phyloP scores from a whole-genome alignment of 139 green algal species.

The Chlamydomonas sphaeroides region DNA sequence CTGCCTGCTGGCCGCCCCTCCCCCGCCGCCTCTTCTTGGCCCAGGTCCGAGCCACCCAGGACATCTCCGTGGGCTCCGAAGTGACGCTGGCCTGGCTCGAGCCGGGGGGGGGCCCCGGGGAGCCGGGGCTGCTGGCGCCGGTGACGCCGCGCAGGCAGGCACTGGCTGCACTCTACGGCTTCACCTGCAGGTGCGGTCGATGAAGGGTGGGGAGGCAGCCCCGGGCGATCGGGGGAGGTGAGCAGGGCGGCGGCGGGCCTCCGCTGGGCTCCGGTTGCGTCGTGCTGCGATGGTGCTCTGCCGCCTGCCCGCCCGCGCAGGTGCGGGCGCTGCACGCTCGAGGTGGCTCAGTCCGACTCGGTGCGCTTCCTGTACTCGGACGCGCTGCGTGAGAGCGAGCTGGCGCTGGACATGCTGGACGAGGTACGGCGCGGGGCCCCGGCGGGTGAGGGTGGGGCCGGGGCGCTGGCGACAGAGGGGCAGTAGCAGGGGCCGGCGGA shows the following conservation, averaged over 20 bases:
- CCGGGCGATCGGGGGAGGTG: too few species aligned
- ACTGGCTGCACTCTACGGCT: conserved; percentile 18
- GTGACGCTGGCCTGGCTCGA: conserved; percentile 45
- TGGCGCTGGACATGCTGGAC: conserved; percentile 11
- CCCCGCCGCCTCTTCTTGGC: background rate
- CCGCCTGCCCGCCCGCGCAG: background rate
- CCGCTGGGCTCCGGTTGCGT: background rate
- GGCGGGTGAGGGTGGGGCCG: too few species aligned
- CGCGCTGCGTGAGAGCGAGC: conserved; percentile 13
- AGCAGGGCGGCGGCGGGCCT: background rate
- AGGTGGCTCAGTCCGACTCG: background rate
- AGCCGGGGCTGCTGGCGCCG: conserved; percentile 16
- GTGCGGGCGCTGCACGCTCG: background rate
- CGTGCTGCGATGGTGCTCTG: background rate
- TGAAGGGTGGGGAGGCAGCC: too few species aligned
- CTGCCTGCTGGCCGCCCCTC: background rate
- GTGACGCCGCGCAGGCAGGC: background rate
- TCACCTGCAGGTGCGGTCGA: conserved; percentile 31
- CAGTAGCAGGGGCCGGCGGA: too few species aligned
- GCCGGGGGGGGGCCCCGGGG: background rate
- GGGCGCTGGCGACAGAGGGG: too few species aligned
- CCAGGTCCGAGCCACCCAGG: conserved; percentile 4
- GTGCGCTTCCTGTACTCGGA: conserved; percentile 9
- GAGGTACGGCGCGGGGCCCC: background rate
- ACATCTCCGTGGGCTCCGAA: conserved; percentile 2